Evolutionary conservation across 2,329 filamentous ascomycete genomes (phyloP).

Genomic region (Clonostachys chloroleuca): DNA sequence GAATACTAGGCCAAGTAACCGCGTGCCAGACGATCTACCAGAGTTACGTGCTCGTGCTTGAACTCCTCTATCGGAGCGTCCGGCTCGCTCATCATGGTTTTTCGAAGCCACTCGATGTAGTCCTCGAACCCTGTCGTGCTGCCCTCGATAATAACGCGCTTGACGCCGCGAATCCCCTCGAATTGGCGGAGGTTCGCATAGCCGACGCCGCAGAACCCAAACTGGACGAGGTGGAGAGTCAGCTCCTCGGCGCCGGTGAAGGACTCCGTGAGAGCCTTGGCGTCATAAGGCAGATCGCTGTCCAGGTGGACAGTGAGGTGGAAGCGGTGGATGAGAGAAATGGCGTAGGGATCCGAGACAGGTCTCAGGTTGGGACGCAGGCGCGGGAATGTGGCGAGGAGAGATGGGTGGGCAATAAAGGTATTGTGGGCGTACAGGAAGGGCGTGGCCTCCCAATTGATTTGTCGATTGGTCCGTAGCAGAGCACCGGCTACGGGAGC

Average conservation of each 20-base stretch:
- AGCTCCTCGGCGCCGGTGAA: slow-evolving; percentile 32
- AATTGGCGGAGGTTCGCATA: slow-evolving; percentile 30
- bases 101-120: slow-evolving; percentile 34
- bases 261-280: slow-evolving; percentile 18
- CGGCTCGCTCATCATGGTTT: slow-evolving; percentile 23
- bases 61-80: slow-evolving; percentile 2
- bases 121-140: slow-evolving; percentile 32
- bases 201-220: slow-evolving; percentile 28
- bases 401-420: slow-evolving; percentile 33
- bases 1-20: no score
- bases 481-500: slow-evolving; percentile 15
- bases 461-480: slow-evolving; percentile 31
- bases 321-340: slow-evolving; percentile 29
- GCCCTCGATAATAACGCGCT: slow-evolving; percentile 24
- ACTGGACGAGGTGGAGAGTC: slow-evolving; percentile 30
- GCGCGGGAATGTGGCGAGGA: slow-evolving; percentile 34
- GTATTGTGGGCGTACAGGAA: slow-evolving; percentile 37
- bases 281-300: slow-evolving; percentile 24
- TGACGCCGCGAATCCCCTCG: slow-evolving; percentile 35
- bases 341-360: slow-evolving; percentile 17
- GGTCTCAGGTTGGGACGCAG: slow-evolving; percentile 24
- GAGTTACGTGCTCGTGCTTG: no score
- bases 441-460: slow-evolving; percentile 30
- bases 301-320: slow-evolving; percentile 35
- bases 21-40: no score